Evolutionary conservation across 1,139 yeast species (phyloP), one percentile per base, ranked within the genome.

Genomic region (Sugiyamaella neomexicana): DNA sequence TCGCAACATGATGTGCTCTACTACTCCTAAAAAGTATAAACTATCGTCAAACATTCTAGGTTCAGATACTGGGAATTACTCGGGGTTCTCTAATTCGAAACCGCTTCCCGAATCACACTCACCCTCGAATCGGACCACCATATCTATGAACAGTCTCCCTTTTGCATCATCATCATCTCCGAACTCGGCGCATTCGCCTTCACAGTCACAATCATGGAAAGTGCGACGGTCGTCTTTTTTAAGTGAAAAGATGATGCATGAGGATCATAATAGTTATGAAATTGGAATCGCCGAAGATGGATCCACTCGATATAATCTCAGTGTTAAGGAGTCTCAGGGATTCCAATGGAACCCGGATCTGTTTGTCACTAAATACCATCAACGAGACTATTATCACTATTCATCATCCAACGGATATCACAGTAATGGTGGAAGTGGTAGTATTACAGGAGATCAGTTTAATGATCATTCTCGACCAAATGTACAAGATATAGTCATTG

Each of bases 261-360:
- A 85, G 62, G 77, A 78, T 54, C 80, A 80, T 58, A 76, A 81
- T 32, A 80, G 83, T 5, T 84, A 84, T 60, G 85, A 83, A 61
- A 69, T 74, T 68, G 71, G 65, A 31, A 62, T 62, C 17, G 66
- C 55, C 31, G 58, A 56, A 47, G 62, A 61, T 41, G 69, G 61
- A 53, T 65, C 44, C 48, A 63, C 47, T 59, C 55, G 58, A 58
- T 72, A 38, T 59, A 71, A 53, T 54, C 57, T 78, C 46, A 78
- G 82, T 36, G 72, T 86, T 37, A 78, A 77, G 50, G 89, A 85
- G 65, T 77, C 84, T 48, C 91, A 86, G 66, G 93, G 93, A 5
- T 86, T 85, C 63, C 72, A 81, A 16, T 86, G 88, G 78, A 86
- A 86, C 68, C 89, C 84, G 62, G 89, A 84, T 62, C 71, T 85